These are phyloP conservation scores for Scheffersomyces segobiensis DNA, from an alignment of 1,139 yeast species.

Conservation along the genomic window DNA sequence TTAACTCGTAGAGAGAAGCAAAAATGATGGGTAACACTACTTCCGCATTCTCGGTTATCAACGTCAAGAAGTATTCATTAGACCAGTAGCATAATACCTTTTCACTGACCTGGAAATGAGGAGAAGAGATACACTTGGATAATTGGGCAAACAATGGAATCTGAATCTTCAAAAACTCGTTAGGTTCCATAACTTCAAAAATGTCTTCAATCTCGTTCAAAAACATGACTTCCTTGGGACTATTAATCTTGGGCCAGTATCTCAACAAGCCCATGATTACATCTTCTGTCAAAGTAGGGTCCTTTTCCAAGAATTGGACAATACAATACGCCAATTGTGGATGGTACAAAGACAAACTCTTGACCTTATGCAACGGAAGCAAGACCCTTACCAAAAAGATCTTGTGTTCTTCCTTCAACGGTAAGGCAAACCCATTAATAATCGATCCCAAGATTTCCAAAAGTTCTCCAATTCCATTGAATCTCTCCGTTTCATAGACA, in stretches of 20 bases:
- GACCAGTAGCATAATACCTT: slow-evolving; percentile 94
- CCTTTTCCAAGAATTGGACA: slow-evolving; percentile 94
- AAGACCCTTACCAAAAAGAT: slow-evolving; percentile 85
- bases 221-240: slow-evolving; percentile 95
- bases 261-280: slow-evolving; percentile 89
- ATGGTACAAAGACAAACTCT: slow-evolving; percentile 84
- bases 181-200: slow-evolving; percentile 93
- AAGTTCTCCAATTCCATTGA: slow-evolving; percentile 94
- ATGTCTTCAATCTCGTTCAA: slow-evolving; percentile 95
- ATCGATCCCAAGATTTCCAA: slow-evolving; percentile 94
- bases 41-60: slow-evolving; percentile 89
- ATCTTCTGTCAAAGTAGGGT: slow-evolving; percentile 88
- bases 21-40: slow-evolving; percentile 90
- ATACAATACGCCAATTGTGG: slow-evolving; percentile 97
- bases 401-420: slow-evolving; percentile 95
- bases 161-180: slow-evolving; percentile 87
- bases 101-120: slow-evolving; percentile 97
- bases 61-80: slow-evolving; percentile 86
- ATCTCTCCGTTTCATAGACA: slow-evolving; percentile 91
- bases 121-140: slow-evolving; percentile 89
- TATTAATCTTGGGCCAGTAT: slow-evolving; percentile 96
- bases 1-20: slow-evolving; percentile 84
- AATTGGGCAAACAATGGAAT: slow-evolving; percentile 93
- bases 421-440: slow-evolving; percentile 96
- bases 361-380: slow-evolving; percentile 90